Evolutionary conservation across 2,329 filamentous ascomycete species (phyloP), one percentile per base, ranked within the genome.

Genomic region (Penicillium palitans): DNA sequence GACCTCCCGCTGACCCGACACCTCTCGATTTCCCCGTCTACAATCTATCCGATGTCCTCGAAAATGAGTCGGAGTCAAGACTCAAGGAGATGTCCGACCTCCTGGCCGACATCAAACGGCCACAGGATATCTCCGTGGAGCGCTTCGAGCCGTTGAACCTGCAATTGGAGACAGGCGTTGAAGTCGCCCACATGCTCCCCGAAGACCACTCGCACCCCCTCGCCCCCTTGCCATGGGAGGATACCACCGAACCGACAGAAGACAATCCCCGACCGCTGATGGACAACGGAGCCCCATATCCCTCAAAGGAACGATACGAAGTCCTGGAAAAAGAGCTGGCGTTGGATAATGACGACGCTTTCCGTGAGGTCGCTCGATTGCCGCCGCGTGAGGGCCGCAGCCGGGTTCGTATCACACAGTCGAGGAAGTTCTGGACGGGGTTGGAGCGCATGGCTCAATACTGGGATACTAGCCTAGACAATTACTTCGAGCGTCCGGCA

Each of bases 381-480:
- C 67, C 72, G 3, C 77, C 78, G 13, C 74, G 72, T 25, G 74
- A 78, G 29, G 78, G 78, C 5, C 76, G 76, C 15, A 71, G 76
- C 54, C 78, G 80, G 19, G 75, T 83, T 6, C 78, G 81, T 17
- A 66, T 87, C 45, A 79, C 81, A 0, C 81, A 86, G 62, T 80
- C 83, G 58, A 78, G 85, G 52, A 85, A 83, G 56, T 87, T 88
- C 70, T 88, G 82, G 80, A 78, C 80, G 52, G 81, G 79, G 2
- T 74, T 88, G 52, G 83, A 87, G 62, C 80, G 79, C 37, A 79
- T 87, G 79, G 77, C 83, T 17, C 82, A 84, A 61, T 87, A 86
- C 66, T 88, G 85, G 85, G 85, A 88, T 66, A 78, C 76, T 40
- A 84, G 80, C 58, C 68, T 82, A 48, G 85, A 88, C 63, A 72